Percentiles rank a stretch among this genome's conserved stretches.
phyloP scores from a whole-genome alignment of 768 basidiomycete genomes.

The Infundibulicybe gibba region DNA sequence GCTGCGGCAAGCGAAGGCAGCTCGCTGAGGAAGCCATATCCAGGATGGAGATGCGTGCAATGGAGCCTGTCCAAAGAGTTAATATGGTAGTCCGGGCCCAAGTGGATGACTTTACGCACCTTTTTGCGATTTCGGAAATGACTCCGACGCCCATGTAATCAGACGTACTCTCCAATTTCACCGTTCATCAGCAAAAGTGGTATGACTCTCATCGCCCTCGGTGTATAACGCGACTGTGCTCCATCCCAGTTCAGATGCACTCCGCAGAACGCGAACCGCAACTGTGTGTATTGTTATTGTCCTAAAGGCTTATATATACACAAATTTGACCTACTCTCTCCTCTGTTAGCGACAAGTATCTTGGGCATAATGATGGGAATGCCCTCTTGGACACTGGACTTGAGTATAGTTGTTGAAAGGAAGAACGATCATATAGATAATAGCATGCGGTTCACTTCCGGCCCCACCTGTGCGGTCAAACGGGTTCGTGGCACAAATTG shows the following conservation, averaged over 20 bases:
- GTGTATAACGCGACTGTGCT: slow-evolving; percentile 86
- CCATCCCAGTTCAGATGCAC: slow-evolving; percentile 71
- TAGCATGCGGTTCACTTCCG: too few species aligned
- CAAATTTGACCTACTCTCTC: slow-evolving; percentile 45
- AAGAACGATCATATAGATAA: too few species aligned
- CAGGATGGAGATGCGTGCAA: slow-evolving; percentile 39
- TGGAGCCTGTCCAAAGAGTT: slow-evolving; percentile 13
- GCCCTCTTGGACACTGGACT: too few species aligned
- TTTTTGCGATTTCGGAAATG: slow-evolving; percentile 24
- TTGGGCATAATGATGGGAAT: slow-evolving; percentile 39
- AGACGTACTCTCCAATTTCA: slow-evolving; percentile 78
- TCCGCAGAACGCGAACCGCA: slow-evolving; percentile 86
- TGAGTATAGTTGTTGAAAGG: too few species aligned
- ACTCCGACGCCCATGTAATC: slow-evolving; percentile 27
- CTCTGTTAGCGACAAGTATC: slow-evolving; percentile 74
- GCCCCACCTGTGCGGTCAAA: too few species aligned
- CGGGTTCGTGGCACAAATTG: too few species aligned
- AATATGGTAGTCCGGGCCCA: not conserved
- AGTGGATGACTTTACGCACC: too few species aligned
- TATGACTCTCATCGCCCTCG: slow-evolving; percentile 77
- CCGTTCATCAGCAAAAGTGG: slow-evolving; percentile 78
- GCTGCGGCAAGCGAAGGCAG: slow-evolving; percentile 78
- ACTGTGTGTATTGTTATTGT: slow-evolving; percentile 38
- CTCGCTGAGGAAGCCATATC: slow-evolving; percentile 88
- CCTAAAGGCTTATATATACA: slow-evolving; percentile 19